Percentiles rank a stretch among this genome's conserved stretches.
Conservation (phyloP, 2,329 filamentous ascomycete genomes). For the Penicillium concentricum region DNA sequence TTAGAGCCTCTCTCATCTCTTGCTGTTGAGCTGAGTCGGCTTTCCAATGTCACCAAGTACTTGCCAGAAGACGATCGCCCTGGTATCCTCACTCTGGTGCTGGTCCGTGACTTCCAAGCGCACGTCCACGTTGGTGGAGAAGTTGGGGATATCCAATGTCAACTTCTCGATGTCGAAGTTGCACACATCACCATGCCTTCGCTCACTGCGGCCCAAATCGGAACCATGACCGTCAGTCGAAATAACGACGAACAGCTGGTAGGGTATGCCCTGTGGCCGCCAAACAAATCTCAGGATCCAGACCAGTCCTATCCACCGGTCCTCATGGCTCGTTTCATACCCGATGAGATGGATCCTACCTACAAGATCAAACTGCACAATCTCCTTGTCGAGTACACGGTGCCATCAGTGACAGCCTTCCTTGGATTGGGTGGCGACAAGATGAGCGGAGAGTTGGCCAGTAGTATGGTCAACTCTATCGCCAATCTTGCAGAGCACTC, state of each 20-base stretch:
- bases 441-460: constrained; percentile 70
- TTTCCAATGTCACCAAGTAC: constrained; percentile 90
- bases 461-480: constrained; percentile 74
- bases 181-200: constrained; percentile 84
- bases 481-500: constrained; percentile 65
- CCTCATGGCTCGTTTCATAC: constrained; percentile 84
- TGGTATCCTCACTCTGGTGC: constrained; percentile 73
- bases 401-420: constrained; percentile 77
- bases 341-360: constrained; percentile 89
- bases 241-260: constrained; percentile 72
- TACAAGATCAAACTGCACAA: constrained; percentile 86
- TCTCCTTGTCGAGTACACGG: constrained; percentile 81
- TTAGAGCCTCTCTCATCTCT: constrained; percentile 68
- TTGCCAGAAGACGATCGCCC: constrained; percentile 93
- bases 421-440: constrained; percentile 67
- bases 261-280: constrained; percentile 54
- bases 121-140: constrained; percentile 64
- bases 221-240: constrained; percentile 60
- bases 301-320: constrained; percentile 52
- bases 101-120: constrained; percentile 63
- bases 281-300: constrained; percentile 21
- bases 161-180: constrained; percentile 64
- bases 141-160: constrained; percentile 63
- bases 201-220: constrained; percentile 74
- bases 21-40: constrained; percentile 73